phyloP scores from a whole-genome alignment of 1,284 basidiomycete genomes.

The Malassezia sp. region DNA sequence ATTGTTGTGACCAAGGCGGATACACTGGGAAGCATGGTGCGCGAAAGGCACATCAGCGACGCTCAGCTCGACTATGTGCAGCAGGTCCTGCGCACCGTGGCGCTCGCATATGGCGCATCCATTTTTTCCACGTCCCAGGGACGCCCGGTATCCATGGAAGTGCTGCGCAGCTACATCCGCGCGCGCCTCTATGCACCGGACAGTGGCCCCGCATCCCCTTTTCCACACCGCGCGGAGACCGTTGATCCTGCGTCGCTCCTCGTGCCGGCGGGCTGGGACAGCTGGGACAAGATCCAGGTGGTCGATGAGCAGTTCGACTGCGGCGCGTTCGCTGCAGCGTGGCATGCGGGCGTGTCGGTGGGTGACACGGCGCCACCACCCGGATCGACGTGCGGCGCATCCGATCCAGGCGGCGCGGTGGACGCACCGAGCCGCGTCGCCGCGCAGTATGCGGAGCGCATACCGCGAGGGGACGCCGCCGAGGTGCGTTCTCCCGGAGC shows the following conservation, averaged over 20 bases:
- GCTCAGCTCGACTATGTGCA: constrained; percentile 89
- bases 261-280: constrained; percentile 91
- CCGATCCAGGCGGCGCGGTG: no score
- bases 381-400: no score
- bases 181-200: constrained; percentile 64
- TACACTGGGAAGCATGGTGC: constrained; percentile 44
- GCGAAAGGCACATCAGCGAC: constrained; percentile 54
- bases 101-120: constrained; percentile 80
- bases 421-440: no score
- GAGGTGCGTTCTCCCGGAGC: no score
- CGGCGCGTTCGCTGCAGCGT: neutral
- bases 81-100: constrained; percentile 82
- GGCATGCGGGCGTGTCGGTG: neutral
- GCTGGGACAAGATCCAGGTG: constrained; percentile 87
- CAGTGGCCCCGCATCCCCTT: constrained; percentile 40
- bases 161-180: constrained; percentile 77
- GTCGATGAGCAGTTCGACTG: constrained; percentile 83
- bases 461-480: no score
- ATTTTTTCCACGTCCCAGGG: constrained; percentile 77
- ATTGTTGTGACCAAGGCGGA: constrained; percentile 68
- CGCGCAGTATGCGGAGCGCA: neutral
- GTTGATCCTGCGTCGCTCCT: constrained; percentile 83
- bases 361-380: no score
- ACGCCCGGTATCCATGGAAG: constrained; percentile 64
- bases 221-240: no score